Conservation (phyloP, 2,329 filamentous ascomycete species). For the Fusarium vanettenii region DNA sequence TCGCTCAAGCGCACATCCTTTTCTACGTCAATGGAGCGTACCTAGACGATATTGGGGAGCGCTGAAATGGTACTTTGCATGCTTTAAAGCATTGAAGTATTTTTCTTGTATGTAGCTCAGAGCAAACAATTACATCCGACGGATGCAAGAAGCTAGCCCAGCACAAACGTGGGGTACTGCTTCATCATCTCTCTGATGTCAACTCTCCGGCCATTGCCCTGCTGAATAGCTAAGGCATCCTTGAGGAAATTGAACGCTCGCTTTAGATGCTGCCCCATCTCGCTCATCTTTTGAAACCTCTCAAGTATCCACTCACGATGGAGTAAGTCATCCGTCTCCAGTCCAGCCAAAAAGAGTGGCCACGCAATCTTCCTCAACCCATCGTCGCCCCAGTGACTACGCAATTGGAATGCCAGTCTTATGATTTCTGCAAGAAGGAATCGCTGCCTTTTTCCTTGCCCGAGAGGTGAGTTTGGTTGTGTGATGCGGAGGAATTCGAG, state of each 20-base stretch:
- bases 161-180: neutral
- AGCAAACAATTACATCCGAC: neutral
- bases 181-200: neutral
- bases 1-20: too few relatives aligned
- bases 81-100: too few relatives aligned
- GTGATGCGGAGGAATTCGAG: constrained; percentile 38
- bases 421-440: constrained; percentile 21
- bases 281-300: constrained; percentile 45
- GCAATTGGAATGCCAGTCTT: constrained; percentile 46
- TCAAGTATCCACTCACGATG: constrained; percentile 49
- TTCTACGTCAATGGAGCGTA: too few relatives aligned
- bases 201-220: neutral
- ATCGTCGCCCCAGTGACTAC: constrained; percentile 45
- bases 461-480: neutral
- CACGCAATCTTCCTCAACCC: constrained; percentile 47
- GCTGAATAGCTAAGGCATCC: neutral
- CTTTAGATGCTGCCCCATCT: constrained; percentile 46
- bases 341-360: constrained; percentile 48
- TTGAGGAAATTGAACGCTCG: neutral
- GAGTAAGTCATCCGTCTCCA: constrained; percentile 48
- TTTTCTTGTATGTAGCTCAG: neutral
- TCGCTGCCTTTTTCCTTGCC: neutral
- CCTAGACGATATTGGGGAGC: too few relatives aligned
- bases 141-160: neutral
- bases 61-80: too few relatives aligned